Evolutionary conservation across 306 rosid genomes (phyloP).

Genomic region (Luffa acutangula): DNA sequence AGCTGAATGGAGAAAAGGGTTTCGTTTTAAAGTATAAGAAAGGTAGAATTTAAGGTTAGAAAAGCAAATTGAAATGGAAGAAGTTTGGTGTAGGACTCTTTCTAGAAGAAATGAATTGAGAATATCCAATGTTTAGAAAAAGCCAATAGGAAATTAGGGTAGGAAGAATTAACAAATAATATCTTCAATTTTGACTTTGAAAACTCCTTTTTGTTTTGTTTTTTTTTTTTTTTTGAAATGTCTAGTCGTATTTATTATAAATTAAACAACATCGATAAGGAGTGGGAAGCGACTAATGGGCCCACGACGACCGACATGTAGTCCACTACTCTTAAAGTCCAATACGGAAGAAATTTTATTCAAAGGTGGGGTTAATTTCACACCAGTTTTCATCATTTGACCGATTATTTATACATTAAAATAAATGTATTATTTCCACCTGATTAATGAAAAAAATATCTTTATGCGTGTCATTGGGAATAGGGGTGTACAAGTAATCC

Average conservation of each 20-base stretch:
- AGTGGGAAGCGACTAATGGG: constrained; percentile 7
- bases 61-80: neutral
- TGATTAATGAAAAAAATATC: neutral
- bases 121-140: neutral
- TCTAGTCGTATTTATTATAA: neutral
- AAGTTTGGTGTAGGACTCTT: neutral
- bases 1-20: neutral
- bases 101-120: neutral
- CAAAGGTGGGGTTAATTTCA: neutral
- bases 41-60: neutral
- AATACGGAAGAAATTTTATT: neutral
- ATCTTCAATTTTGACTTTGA: neutral
- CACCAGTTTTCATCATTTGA: neutral
- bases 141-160: neutral
- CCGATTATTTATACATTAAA: neutral
- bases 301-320: neutral
- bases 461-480: neutral
- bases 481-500: no score
- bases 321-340: constrained; percentile 3
- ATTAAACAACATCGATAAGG: neutral
- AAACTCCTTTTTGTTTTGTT: neutral
- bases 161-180: neutral
- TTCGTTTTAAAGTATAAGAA: neutral
- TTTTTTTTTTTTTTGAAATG: neutral
- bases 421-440: neutral